Evolutionary conservation across 495 filamentous ascomycete species (phyloP).

Genomic region (Trichoderma erinaceum): DNA sequence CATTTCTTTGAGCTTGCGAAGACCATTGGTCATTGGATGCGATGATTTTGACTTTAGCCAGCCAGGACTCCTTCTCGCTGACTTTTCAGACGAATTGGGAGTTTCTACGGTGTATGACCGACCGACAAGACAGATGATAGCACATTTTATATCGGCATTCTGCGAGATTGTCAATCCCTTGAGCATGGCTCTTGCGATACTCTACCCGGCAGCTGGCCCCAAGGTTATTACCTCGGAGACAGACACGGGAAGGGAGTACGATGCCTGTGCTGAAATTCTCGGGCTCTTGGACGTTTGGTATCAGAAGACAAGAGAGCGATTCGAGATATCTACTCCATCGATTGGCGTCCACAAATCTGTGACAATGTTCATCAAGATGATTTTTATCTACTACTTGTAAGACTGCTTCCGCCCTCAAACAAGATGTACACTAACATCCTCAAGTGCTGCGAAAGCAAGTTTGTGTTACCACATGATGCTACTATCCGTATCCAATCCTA

Average conservation of each 20-base stretch:
- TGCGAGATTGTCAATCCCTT: not conserved
- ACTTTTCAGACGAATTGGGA: slow-evolving; percentile 1
- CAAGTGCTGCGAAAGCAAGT: not conserved
- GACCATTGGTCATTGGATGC: not conserved
- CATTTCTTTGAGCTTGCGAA: not conserved
- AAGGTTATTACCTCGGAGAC: not conserved
- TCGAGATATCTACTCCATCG: not conserved
- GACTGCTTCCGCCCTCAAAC: not conserved
- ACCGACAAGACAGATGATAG: not conserved
- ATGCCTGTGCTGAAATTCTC: not conserved
- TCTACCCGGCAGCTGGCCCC: not conserved
- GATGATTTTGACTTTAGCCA: slow-evolving; percentile 3
- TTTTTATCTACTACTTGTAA: slow-evolving; percentile 8
- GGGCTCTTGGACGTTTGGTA: not conserved
- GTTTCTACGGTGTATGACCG: not conserved
- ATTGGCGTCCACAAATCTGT: slow-evolving; percentile 7
- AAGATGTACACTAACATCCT: not conserved
- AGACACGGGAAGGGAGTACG: not conserved
- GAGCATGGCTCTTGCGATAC: not conserved
- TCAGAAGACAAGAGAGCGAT: not conserved
- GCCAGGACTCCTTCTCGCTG: not conserved
- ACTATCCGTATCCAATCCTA: not conserved
- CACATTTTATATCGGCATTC: not conserved
- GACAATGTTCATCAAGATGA: slow-evolving; percentile 7
- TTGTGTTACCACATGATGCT: slow-evolving; percentile 3